Conservation (phyloP, 257 asterid genomes). For the Eustoma russellianum region DNA sequence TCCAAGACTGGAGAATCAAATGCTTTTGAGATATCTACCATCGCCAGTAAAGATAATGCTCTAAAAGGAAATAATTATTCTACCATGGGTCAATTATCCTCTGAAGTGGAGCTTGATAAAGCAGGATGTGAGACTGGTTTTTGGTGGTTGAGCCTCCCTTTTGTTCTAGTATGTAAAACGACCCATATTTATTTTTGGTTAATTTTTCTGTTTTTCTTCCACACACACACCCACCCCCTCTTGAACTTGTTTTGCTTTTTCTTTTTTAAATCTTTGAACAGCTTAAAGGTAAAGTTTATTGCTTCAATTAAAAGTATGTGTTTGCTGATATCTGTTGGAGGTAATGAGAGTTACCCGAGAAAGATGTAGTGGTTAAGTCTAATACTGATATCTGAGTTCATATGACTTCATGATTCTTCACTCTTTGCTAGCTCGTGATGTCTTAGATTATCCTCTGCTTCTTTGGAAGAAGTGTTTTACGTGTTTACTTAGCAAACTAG, state of each 20-base stretch:
- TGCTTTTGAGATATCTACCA: conserved; percentile 9
- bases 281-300: neutral
- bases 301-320: neutral
- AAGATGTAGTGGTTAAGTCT: neutral
- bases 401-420: neutral
- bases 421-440: neutral
- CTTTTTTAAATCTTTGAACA: neutral
- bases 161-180: conserved; percentile 56
- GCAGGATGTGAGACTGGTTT: conserved; percentile 26
- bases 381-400: neutral
- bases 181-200: neutral
- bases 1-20: neutral
- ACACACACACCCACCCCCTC: neutral
- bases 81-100: conserved; percentile 20
- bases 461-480: neutral
- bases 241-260: neutral
- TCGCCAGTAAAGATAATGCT: conserved; percentile 13
- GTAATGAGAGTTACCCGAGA: neutral
- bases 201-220: conserved; percentile 1
- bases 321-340: too few relatives aligned
- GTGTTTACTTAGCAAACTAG: too few relatives aligned
- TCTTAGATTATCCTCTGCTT: neutral
- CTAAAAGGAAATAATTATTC: conserved; percentile 20
- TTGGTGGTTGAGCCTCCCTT: conserved; percentile 87
- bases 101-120: conserved; percentile 11